Evolutionary conservation across 305 asterid genomes (phyloP), one percentile per base, ranked within the genome.

Genomic region (Andrographis paniculata): DNA sequence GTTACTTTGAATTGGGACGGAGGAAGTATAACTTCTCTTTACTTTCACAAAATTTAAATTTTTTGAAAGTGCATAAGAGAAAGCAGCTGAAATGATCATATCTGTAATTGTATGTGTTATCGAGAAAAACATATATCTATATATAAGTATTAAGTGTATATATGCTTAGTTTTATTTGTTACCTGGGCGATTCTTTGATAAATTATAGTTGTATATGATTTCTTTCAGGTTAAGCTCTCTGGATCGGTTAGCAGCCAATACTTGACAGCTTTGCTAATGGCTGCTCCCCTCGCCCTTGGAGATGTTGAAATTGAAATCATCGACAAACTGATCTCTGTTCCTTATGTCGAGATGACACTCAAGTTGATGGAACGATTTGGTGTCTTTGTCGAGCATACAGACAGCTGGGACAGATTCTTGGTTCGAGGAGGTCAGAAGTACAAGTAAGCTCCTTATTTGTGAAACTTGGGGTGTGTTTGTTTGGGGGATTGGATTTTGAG

Each of bases 361-460:
- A 87, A 87, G 64, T 79, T 87, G 82, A 92, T 92, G 97, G 95
- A 87, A 57, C 82, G 93, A 11, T 92, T 84, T 69, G 97, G 99
- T 27, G 95, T 92, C 64, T 63, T 48, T 36, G 97, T 92, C 28
- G 94, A 79, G 65, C 97, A 87, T 62, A 84, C 68, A 60, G 80
- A 65, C 60, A 76, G 69, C 75, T 84, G 97, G 97, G 94, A 87
- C 62, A 65, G 75, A 45, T 92, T 92, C 78, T 71, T 81, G 69
- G 58, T 92, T 37, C 66, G 62, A 46, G 97, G 99, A 56, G 97
- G 97, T 49, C 99, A 92, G 65, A 87, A 84, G 58, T 87, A 87
- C 80, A 92, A 81, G 99, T 87, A 73, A 67, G 91, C 59, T 52
- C 39, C 30, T 24, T 8, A 4, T n/a, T n/a, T n/a, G n/a, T n/a